phyloP scores from a whole-genome alignment of 1,284 basidiomycete species.

The Apiotrichum mycotoxinovorans region DNA sequence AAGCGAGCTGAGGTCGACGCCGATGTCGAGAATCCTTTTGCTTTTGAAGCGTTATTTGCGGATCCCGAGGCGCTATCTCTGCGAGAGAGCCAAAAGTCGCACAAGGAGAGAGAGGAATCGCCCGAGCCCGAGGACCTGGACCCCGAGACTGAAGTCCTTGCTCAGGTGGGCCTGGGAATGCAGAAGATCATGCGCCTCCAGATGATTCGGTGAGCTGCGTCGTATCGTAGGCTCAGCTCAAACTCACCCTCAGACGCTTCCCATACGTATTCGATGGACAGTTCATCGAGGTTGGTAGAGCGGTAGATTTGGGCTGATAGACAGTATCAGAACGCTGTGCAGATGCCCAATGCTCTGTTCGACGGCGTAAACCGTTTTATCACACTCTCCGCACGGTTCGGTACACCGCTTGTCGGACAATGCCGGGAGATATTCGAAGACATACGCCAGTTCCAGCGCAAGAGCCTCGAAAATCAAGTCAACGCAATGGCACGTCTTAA shows the following conservation, averaged over 20 bases:
- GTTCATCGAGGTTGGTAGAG: background rate
- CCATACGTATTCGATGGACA: conserved; percentile 26
- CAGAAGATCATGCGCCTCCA: conserved; percentile 17
- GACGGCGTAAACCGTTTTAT: conserved; percentile 20
- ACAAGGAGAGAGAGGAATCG: background rate
- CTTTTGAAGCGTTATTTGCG: background rate
- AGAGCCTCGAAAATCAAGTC: background rate
- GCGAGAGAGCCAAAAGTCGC: background rate
- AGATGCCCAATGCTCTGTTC: conserved; percentile 8
- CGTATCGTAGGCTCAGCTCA: background rate
- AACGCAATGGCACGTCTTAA: background rate
- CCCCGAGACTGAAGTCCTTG: background rate
- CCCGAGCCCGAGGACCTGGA: background rate
- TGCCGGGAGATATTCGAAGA: conserved; percentile 1
- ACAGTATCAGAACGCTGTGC: conserved; percentile 13
- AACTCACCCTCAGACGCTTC: conserved; percentile 25
- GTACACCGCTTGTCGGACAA: conserved; percentile 2
- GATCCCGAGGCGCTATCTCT: background rate
- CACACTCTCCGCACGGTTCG: conserved; percentile 8
- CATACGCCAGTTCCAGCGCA: conserved; percentile 3
- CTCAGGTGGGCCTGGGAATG: conserved; percentile 20
- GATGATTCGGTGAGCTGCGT: conserved; percentile 24
- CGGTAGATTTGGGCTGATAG: background rate
- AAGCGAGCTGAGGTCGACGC: background rate
- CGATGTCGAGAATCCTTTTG: no score